A percentile compares a stretch with the other conserved stretches of the same genome.
Evolutionary conservation across 768 basidiomycete genomes (phyloP).

Genomic region (Arthromyces matolae): DNA sequence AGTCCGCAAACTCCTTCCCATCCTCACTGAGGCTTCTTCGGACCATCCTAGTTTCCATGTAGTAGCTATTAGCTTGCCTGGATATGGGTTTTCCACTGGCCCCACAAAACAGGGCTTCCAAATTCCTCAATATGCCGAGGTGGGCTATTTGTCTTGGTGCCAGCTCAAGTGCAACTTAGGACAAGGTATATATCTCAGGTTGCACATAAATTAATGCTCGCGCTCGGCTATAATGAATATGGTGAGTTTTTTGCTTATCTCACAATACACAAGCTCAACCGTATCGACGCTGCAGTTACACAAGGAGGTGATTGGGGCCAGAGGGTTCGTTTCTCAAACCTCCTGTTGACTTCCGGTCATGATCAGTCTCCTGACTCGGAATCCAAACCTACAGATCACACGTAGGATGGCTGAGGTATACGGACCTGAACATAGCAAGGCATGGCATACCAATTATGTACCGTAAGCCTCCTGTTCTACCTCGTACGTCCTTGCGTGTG

Average conservation of each 20-base stretch:
- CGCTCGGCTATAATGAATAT: constrained; percentile 46
- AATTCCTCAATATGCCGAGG: constrained; percentile 50
- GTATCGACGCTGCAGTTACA: constrained; percentile 34
- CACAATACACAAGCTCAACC: no score
- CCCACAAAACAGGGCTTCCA: constrained; percentile 51
- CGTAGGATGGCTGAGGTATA: constrained; percentile 26
- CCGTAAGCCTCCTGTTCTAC: constrained; percentile 21
- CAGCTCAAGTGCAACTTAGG: no score
- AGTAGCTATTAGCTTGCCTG: constrained; percentile 55
- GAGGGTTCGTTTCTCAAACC: constrained; percentile 22
- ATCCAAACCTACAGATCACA: constrained; percentile 21
- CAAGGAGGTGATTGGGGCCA: constrained; percentile 50
- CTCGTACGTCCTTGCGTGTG: not conserved
- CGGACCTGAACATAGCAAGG: constrained; percentile 40
- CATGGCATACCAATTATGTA: constrained; percentile 48
- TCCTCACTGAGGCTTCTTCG: constrained; percentile 41
- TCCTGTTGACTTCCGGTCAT: not conserved
- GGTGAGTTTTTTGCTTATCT: constrained; percentile 18
- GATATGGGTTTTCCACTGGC: constrained; percentile 58
- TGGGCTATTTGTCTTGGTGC: constrained; percentile 29
- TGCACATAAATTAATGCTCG: constrained; percentile 45
- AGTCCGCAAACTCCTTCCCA: constrained; percentile 52
- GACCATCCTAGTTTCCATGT: constrained; percentile 60
- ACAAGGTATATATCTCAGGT: constrained; percentile 33
- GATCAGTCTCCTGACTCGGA: not conserved